These are phyloP conservation scores for Yarrowia sp. DNA, from an alignment of 805 yeast genomes.

Conservation along the genomic window DNA sequence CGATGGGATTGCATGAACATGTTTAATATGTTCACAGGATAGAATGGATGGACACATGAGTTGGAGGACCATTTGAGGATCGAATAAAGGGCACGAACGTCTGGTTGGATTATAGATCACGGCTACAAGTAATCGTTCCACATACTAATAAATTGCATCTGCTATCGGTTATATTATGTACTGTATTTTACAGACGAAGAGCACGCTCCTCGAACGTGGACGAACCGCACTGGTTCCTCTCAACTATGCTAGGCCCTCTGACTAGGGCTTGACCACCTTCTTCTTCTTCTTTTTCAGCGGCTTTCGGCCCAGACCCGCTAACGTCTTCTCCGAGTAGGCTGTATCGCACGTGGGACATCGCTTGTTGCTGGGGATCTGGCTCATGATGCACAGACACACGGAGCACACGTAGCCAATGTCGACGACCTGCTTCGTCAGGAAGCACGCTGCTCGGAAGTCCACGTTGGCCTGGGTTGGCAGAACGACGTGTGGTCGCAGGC, in stretches of 20 bases:
- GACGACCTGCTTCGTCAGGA: conserved; percentile 81
- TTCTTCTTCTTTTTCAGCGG: conserved; percentile 53
- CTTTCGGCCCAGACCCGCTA: conserved; percentile 55
- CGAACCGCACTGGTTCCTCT: conserved; percentile 7
- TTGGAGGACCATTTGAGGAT: no score
- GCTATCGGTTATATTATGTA: no score
- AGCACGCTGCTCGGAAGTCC: conserved; percentile 93
- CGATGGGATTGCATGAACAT: no score
- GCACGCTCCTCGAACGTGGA: no score
- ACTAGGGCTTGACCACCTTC: conserved; percentile 15
- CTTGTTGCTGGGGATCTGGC: conserved; percentile 52
- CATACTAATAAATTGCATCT: no score
- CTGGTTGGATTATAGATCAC: no score
- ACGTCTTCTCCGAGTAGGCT: conserved; percentile 61
- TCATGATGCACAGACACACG: conserved; percentile 76
- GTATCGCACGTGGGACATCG: conserved; percentile 87
- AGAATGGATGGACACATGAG: no score
- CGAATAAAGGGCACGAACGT: no score
- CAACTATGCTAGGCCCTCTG: neutral
- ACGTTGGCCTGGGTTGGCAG: conserved; percentile 82
- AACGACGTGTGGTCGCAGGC: conserved; percentile 69
- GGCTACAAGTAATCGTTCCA: no score
- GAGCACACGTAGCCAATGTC: conserved; percentile 95
- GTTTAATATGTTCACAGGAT: no score
- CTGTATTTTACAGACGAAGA: no score